These are phyloP conservation scores for Spatholobus suberectus DNA, from an alignment of 306 rosid species.

Conservation along the genomic window DNA sequence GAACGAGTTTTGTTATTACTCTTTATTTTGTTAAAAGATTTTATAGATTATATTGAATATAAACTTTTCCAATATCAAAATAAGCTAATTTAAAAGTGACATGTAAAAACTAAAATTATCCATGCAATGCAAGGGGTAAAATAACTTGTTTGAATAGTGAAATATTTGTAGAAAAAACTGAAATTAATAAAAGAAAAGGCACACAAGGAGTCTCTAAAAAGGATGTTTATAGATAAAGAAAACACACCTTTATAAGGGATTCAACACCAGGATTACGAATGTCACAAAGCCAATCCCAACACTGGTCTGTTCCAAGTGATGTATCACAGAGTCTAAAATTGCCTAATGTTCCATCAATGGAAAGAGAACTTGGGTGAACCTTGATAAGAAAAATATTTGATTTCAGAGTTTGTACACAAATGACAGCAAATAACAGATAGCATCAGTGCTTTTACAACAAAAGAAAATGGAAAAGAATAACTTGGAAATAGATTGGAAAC, in stretches of 20 bases:
- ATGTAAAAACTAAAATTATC: neutral
- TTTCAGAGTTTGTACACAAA: slow-evolving; percentile 37
- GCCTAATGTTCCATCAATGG: slow-evolving; percentile 91
- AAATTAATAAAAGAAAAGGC: neutral
- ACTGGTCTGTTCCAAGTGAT: slow-evolving; percentile 76
- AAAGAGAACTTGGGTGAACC: slow-evolving; percentile 95
- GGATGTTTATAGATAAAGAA: slow-evolving; percentile 24
- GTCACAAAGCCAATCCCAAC: slow-evolving; percentile 98
- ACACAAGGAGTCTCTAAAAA: slow-evolving; percentile 20
- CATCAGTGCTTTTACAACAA: neutral
- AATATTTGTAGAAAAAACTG: neutral
- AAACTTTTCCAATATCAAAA: neutral
- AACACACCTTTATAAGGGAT: slow-evolving; percentile 84
- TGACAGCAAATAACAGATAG: slow-evolving; percentile 1
- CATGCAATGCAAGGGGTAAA: neutral
- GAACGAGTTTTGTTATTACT: neutral
- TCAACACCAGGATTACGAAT: slow-evolving; percentile 94
- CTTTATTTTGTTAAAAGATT: neutral
- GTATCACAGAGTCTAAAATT: slow-evolving; percentile 89
- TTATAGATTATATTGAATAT: neutral
- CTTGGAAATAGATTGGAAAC: slow-evolving; percentile 15
- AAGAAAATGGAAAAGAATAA: neutral
- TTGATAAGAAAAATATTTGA: slow-evolving; percentile 44
- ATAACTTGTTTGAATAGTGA: neutral
- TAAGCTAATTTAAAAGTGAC: neutral